A percentile compares a stretch with the other conserved stretches of the same genome.
phyloP scores from a whole-genome alignment of 78 protist genomes.

The Pigoraptor vietnamica region DNA sequence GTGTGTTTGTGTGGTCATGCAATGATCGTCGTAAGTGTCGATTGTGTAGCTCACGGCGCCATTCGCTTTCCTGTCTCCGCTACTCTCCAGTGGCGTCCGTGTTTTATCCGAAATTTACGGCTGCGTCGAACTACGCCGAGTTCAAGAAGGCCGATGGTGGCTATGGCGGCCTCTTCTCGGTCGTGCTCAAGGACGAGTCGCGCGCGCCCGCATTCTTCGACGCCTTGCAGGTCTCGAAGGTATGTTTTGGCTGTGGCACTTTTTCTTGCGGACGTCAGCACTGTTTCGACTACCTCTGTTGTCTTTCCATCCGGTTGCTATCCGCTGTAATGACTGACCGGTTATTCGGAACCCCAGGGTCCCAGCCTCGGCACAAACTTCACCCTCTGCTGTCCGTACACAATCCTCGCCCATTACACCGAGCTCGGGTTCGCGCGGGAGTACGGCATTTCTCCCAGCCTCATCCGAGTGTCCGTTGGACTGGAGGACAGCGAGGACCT shows the following conservation, averaged over 20 bases:
- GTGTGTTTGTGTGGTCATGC: no score
- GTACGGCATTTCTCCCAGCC: conserved; percentile 4
- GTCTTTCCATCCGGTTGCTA: no score
- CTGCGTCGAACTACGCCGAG: background rate
- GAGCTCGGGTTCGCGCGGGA: conserved; percentile 37
- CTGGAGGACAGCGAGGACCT: conserved; percentile 6
- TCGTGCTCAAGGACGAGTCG: background rate
- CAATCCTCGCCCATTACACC: conserved; percentile 37
- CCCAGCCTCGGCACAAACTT: conserved; percentile 48
- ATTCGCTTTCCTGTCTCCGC: background rate
- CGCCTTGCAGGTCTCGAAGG: background rate
- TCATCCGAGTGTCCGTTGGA: conserved; percentile 23
- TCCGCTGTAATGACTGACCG: no score
- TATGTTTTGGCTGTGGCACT: background rate
- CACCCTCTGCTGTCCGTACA: conserved; percentile 40
- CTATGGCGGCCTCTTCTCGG: background rate
- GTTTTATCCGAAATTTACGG: background rate
- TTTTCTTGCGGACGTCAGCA: background rate
- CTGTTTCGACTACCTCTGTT: no score
- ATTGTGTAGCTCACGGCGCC: no score
- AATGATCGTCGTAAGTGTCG: no score
- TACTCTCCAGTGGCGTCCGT: background rate
- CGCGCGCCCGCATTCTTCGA: background rate
- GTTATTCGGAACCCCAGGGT: conserved; percentile 16
- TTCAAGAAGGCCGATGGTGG: background rate